A percentile compares a stretch with the other conserved stretches of the same genome.
Conservation (phyloP, 257 asterid species). For the Verbascum thapsus region DNA sequence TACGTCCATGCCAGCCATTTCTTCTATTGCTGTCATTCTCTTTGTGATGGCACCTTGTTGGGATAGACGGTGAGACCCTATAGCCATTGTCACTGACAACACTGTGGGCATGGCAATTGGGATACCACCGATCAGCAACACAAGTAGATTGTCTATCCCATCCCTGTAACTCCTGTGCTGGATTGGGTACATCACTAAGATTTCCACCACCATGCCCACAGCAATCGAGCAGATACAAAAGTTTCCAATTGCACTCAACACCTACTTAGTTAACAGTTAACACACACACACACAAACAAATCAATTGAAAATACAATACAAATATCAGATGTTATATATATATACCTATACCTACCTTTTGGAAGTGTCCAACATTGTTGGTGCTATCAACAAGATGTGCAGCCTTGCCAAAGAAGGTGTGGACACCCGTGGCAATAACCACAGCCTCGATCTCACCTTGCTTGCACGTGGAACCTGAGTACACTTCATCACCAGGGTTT, state of each 20-base stretch:
- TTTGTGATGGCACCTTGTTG: conserved; percentile 66
- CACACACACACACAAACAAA: no score
- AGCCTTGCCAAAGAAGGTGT: conserved; percentile 61
- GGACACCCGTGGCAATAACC: conserved; percentile 58
- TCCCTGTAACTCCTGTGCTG: conserved; percentile 51
- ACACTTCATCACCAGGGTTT: conserved; percentile 48
- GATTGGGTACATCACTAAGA: conserved; percentile 56
- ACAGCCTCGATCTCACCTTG: conserved; percentile 63
- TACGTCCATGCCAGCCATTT: conserved; percentile 67
- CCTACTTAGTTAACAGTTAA: no score
- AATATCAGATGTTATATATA: no score
- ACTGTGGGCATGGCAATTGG: conserved; percentile 69
- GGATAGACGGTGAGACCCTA: conserved; percentile 56
- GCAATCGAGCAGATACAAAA: conserved; percentile 61
- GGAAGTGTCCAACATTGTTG: conserved; percentile 62
- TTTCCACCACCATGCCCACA: conserved; percentile 50
- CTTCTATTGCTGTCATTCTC: conserved; percentile 67
- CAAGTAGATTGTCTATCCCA: conserved; percentile 56
- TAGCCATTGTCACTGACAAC: conserved; percentile 62
- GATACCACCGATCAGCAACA: conserved; percentile 59
- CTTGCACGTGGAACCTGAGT: conserved; percentile 62
- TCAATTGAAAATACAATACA: no score
- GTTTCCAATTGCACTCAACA: conserved; percentile 59
- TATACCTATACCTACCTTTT: conserved; percentile 43
- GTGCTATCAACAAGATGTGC: conserved; percentile 66